Base-by-base conservation (phyloP, 257 asterid genomes). In the Nicotiana otophora region DNA sequence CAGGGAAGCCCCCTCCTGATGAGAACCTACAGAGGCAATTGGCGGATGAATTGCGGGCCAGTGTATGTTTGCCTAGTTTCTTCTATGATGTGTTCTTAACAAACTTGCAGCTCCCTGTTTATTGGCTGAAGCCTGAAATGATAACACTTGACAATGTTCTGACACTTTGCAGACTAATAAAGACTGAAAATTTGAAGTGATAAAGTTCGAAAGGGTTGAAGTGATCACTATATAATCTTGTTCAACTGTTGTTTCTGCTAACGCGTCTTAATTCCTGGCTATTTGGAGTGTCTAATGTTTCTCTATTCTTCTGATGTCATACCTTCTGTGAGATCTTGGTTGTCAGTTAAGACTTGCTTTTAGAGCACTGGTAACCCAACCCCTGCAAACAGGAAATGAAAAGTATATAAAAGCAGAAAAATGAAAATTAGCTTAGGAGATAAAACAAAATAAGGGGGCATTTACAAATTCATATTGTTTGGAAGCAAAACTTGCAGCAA, bases 11-110 rank as follows among this genome's bases (percentile, higher is more conserved):
- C 72, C 90, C 93, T 69, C 98, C 95, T 2, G 84, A 85, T 83
- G 98, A 94, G 90, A 90, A 70, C 19, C 87, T 81, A 48, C 99
- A 96, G 87, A 89, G 92, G 89, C 89, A 90, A 78, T 89, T 96
- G 58, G 98, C 99, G 0, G 99, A 96, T 85, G 98, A 90, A 51
- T 89, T 96, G 85, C 89, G 99, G 83, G 90, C 90, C 83, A 89
- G 82, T 84, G 99, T 95, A 92, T 87, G 95, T 54, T 83, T 69
- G 31, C 77, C 28, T 53, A 80, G 74, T 82, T 67, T 31, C 20
- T 16, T 82, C 6, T 9, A 16, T 33, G 23, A 31, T 57, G 42
- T 34, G 11, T 31, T 16, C 51, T 66, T 46, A 66, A 33, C 34
- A 66, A 66, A 66, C 75, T 66, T 66, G 48, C 48, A 31, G 75